Evolutionary conservation across 441 rosid species (phyloP), one percentile per base, ranked within the genome.

Genomic region (Euphorbia schlechtendalii): DNA sequence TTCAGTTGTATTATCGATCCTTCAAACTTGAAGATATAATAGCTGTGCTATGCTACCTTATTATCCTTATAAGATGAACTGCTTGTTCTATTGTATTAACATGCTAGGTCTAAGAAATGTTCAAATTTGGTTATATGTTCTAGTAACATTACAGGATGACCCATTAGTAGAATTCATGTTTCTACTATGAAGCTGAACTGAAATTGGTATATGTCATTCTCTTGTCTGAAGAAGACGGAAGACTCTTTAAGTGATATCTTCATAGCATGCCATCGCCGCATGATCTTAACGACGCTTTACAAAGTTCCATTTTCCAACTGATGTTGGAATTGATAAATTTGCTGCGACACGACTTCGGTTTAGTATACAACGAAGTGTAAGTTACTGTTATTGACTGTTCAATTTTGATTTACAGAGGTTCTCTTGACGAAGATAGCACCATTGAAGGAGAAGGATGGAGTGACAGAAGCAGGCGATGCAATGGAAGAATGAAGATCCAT

Each of bases 401-500:
- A 8, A 45, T 32, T 41, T 18, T 73, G 59, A 27, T 20, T 69
- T 71, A 32, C 89, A 88, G 95, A 93, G 92, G 85, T 93, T 65
- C 87, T 90, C 24, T 21, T 73, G 38, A 87, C 90, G 1, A 93
- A 89, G 84, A 85, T 89, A 40, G 87, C 89, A 0, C 83, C 93
- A 32, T 58, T 89, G 75, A 81, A 71, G 83, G 93, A 82, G 76
- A 81, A 71, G 64, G 92, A 78, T 5, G 82, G 65, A 56, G 74
- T 81, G 34, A 72, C 72, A 38, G 87, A 83, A 74, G 90, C 77
- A 58, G 85, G 83, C 34, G 90, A 86, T 48, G 84, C 80, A 1
- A 88, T 86, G 92, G 96, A 88, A 75, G 89, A 86, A 73, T 88
- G 69, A 81, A 41, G n/a, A n/a, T n/a, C n/a, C n/a, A n/a, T n/a